These are phyloP conservation scores for Fusarium clavum DNA, from an alignment of 2,329 filamentous ascomycete genomes.

Conservation along the genomic window DNA sequence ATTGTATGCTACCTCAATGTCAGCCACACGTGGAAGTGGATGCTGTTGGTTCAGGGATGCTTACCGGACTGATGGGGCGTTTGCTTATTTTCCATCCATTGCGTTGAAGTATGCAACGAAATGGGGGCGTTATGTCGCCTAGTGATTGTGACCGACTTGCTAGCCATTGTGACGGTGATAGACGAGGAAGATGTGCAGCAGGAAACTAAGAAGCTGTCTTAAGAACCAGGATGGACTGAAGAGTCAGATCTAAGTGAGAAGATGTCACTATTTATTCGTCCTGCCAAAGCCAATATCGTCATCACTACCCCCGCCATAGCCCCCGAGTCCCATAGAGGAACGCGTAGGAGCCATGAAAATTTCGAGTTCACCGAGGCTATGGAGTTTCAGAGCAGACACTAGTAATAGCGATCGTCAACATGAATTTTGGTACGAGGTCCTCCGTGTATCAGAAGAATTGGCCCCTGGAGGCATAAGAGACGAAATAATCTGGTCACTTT, in stretches of 20 bases:
- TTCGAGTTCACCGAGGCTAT: slow-evolving; percentile 5
- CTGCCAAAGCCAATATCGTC: neutral
- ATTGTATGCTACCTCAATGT: slow-evolving; percentile 21
- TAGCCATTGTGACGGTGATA: slow-evolving; percentile 7
- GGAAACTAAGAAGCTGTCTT: neutral
- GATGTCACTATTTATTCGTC: slow-evolving; percentile 21
- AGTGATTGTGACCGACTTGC: slow-evolving; percentile 17
- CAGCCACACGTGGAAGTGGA: slow-evolving; percentile 15
- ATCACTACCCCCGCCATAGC: neutral
- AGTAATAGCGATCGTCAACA: slow-evolving; percentile 17
- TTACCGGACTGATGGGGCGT: slow-evolving; percentile 28
- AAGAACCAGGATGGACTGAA: neutral
- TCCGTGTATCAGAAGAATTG: no score
- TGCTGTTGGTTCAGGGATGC: slow-evolving; percentile 16
- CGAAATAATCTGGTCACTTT: no score
- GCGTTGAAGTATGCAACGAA: neutral
- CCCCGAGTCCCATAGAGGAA: neutral
- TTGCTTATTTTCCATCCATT: neutral
- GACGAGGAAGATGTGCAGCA: neutral
- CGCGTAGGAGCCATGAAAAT: slow-evolving; percentile 1
- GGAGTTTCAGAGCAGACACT: slow-evolving; percentile 14
- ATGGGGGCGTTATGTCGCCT: slow-evolving; percentile 3
- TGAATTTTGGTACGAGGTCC: neutral
- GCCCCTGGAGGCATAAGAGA: no score
- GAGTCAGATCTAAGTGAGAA: neutral